Evolutionary conservation across 352 stramenopile species (phyloP).

Genomic region (Pythium apleroticum): DNA sequence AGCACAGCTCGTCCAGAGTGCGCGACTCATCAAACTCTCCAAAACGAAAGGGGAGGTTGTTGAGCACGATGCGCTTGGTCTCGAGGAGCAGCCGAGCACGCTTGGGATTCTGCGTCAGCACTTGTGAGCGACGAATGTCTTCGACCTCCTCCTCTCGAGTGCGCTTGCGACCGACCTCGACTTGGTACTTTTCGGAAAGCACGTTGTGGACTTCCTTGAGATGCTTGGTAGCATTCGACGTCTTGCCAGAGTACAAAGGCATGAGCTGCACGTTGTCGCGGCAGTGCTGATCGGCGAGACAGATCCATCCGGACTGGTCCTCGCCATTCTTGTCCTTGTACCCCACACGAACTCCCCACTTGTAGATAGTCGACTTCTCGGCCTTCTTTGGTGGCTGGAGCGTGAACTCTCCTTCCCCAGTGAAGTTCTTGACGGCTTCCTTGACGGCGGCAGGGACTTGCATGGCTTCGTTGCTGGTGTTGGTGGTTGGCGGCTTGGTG

Average conservation of each 20-base stretch:
- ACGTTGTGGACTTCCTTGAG: slow-evolving; percentile 10
- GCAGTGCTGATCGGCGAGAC: slow-evolving; percentile 8
- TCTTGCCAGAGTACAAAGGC: slow-evolving; percentile 12
- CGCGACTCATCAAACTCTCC: slow-evolving; percentile 5
- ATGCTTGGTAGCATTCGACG: slow-evolving; percentile 16
- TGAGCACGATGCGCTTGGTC: slow-evolving; percentile 6
- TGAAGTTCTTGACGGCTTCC: not conserved
- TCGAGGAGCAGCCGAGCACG: slow-evolving; percentile 8
- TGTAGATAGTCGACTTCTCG: slow-evolving; percentile 18
- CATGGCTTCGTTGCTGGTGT: too few species aligned
- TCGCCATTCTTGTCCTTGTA: not conserved
- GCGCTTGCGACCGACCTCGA: not conserved
- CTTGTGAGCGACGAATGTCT: not conserved
- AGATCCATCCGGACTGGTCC: slow-evolving; percentile 12
- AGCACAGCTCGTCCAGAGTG: not conserved
- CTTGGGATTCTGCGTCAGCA: not conserved
- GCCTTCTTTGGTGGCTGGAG: not conserved
- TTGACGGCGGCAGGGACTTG: not conserved
- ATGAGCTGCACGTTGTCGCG: slow-evolving; percentile 2
- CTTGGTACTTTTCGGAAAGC: not conserved
- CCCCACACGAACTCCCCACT: slow-evolving; percentile 18
- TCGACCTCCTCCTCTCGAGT: slow-evolving; percentile 8
- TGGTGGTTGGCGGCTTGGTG: too few species aligned
- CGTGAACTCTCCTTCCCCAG: not conserved
- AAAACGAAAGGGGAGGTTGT: slow-evolving; percentile 1